Evolutionary conservation across 2,329 filamentous ascomycete species (phyloP), one percentile per base, ranked within the genome.

Genomic region (Exserohilum turcica): DNA sequence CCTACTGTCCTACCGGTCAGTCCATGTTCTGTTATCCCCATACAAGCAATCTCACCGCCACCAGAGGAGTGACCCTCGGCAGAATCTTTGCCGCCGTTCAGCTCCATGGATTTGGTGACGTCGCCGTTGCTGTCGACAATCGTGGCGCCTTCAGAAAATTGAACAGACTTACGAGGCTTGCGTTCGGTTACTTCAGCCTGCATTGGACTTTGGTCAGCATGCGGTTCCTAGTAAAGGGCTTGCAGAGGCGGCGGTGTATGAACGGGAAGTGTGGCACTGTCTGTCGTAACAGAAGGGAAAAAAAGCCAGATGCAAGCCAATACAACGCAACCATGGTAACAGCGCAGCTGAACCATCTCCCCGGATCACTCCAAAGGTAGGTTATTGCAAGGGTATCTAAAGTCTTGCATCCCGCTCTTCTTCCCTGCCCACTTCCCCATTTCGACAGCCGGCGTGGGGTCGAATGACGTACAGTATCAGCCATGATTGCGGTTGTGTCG

Each of bases 41-140:
- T 40, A 29, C 42, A 48, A 57, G 60, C 42, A 47, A 18, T 46
- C 59, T 59, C 57, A 70, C 66, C 63, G 56, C 61, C 62, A 59
- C 63, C 63, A 51, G 65, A 59, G 48, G 71, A 52, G 78, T 95
- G 91, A 74, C 87, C 91, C 80, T 89, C 84, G 64, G 91, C 91
- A 68, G 89, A 90, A 64, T 88, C 85, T 80, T 92, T 92, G 67
- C 88, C 83, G 69, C 91, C 89, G 70, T 88, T 86, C 70, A 81
- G 76, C 67, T 84, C 82, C 64, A 87, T 84, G 75, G 90, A 83
- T 78, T 89, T 87, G 70, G 85, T 91, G 73, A 97, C 86, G 74
- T 88, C 86, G 69, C 93, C 93, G 82, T 96, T 90, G 77, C 86
- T 85, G 80, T 96, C 90, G 75, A 97, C 92, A 69, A 96, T 86